Conservation (phyloP, 495 filamentous ascomycete genomes). For the Jackrogersella multiformis region DNA sequence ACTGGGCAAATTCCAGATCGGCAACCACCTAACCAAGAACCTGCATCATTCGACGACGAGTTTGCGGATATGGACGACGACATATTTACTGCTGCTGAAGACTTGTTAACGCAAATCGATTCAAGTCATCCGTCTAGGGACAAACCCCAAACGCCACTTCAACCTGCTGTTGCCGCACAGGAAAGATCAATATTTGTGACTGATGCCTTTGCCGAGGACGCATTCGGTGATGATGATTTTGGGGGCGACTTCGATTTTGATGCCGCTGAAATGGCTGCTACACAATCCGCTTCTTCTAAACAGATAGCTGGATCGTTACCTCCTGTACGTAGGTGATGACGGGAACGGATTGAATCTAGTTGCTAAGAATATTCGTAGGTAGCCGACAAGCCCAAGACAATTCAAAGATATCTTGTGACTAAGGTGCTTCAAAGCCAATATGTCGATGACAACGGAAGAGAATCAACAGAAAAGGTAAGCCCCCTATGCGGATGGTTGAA, state of each 20-base stretch:
- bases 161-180: slow-evolving; percentile 14
- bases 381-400: slow-evolving; percentile 68
- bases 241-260: slow-evolving; percentile 77
- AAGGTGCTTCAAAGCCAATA: slow-evolving; percentile 74
- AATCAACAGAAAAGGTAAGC: slow-evolving; percentile 75
- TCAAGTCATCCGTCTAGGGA: slow-evolving; percentile 23
- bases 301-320: slow-evolving; percentile 31
- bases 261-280: slow-evolving; percentile 67
- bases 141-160: not conserved
- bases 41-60: slow-evolving; percentile 53
- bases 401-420: slow-evolving; percentile 84
- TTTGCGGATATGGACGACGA: slow-evolving; percentile 73
- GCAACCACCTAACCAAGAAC: slow-evolving; percentile 13
- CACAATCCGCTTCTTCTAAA: slow-evolving; percentile 50
- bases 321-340: slow-evolving; percentile 62
- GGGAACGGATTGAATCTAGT: slow-evolving; percentile 38
- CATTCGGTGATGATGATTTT: slow-evolving; percentile 69
- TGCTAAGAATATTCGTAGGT: slow-evolving; percentile 61
- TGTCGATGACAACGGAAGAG: slow-evolving; percentile 65
- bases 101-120: slow-evolving; percentile 64
- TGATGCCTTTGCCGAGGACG: slow-evolving; percentile 45
- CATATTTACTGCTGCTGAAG: slow-evolving; percentile 65
- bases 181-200: not conserved
- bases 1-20: slow-evolving; percentile 11
- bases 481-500: not conserved